Percentiles rank a stretch among this genome's conserved stretches.
Evolutionary conservation across 768 basidiomycete species (phyloP).

Genomic region (Mycena capillaripes): DNA sequence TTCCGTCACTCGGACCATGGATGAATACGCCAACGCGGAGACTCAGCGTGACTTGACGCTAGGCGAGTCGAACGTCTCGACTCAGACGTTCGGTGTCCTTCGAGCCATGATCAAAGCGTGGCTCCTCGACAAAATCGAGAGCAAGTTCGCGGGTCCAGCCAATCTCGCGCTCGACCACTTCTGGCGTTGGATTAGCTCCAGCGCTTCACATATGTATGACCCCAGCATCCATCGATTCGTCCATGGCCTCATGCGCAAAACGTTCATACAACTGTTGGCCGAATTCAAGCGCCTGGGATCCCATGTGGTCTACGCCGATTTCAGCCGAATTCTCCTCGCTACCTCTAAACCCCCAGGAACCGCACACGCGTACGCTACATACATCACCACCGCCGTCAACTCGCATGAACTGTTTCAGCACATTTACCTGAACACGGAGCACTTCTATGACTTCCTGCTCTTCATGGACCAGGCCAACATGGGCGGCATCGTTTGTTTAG

Average conservation of each 20-base stretch:
- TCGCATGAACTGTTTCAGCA: constrained; percentile 97
- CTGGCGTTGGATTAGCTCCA: constrained; percentile 96
- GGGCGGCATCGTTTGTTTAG: constrained; percentile 89
- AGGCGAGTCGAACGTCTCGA: constrained; percentile 91
- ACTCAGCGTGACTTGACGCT: constrained; percentile 81
- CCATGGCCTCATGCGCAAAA: constrained; percentile 97
- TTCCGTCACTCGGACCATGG: constrained; percentile 90
- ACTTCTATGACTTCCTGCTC: constrained; percentile 93
- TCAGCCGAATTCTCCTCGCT: constrained; percentile 89
- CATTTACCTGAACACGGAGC: constrained; percentile 85
- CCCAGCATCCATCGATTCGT: constrained; percentile 94
- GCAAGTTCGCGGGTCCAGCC: constrained; percentile 75
- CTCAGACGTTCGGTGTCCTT: constrained; percentile 87
- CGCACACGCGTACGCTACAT: constrained; percentile 95
- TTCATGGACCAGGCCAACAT: constrained; percentile 98
- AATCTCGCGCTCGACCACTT: constrained; percentile 90
- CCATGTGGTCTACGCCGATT: constrained; percentile 93
- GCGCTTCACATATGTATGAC: constrained; percentile 89
- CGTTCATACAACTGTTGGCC: constrained; percentile 95
- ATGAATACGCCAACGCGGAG: constrained; percentile 86
- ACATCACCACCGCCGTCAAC: constrained; percentile 93
- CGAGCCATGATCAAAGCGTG: constrained; percentile 92
- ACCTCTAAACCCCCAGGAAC: constrained; percentile 97
- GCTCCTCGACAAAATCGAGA: constrained; percentile 88
- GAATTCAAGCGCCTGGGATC: constrained; percentile 97